Percentiles rank a stretch among this genome's conserved stretches.
These are phyloP conservation scores for Nemania diffusa DNA, from an alignment of 2,329 filamentous ascomycete species.

Conservation along the genomic window DNA sequence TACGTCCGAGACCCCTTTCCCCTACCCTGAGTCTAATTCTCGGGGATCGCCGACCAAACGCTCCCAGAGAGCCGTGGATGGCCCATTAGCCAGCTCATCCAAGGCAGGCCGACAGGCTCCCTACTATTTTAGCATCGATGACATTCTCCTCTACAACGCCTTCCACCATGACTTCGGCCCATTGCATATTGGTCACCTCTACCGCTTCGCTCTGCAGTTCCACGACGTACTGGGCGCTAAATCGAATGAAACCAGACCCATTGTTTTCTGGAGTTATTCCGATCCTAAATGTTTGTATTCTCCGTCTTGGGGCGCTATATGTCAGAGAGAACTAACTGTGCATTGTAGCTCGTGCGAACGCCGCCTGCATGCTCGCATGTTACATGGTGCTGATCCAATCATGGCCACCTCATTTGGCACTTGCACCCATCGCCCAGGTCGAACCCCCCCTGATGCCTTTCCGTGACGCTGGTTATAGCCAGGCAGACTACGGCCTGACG, in stretches of 20 bases:
- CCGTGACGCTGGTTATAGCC: conserved; percentile 96
- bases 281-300: conserved; percentile 82
- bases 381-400: conserved; percentile 99
- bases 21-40: conserved; percentile 71
- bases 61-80: conserved; percentile 72
- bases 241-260: conserved; percentile 86
- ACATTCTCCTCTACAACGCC: conserved; percentile 92
- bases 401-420: conserved; percentile 94
- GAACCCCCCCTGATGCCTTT: conserved; percentile 99
- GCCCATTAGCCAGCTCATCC: conserved; percentile 58
- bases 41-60: conserved; percentile 79
- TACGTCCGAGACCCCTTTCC: conserved; percentile 83
- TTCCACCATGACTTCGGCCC: conserved; percentile 99
- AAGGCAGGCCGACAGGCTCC: conserved; percentile 69
- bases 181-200: conserved; percentile 95
- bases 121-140: conserved; percentile 95
- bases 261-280: conserved; percentile 95
- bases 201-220: conserved; percentile 94
- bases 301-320: neutral
- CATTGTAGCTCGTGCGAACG: conserved; percentile 82
- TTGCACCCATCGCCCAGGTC: conserved; percentile 95
- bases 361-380: conserved; percentile 92
- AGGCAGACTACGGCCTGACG: conserved; percentile 94
- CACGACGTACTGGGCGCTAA: conserved; percentile 94
- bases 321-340: conserved; percentile 39